phyloP scores from a whole-genome alignment of 2,329 filamentous ascomycete genomes.

The Hypoxylon sp. region DNA sequence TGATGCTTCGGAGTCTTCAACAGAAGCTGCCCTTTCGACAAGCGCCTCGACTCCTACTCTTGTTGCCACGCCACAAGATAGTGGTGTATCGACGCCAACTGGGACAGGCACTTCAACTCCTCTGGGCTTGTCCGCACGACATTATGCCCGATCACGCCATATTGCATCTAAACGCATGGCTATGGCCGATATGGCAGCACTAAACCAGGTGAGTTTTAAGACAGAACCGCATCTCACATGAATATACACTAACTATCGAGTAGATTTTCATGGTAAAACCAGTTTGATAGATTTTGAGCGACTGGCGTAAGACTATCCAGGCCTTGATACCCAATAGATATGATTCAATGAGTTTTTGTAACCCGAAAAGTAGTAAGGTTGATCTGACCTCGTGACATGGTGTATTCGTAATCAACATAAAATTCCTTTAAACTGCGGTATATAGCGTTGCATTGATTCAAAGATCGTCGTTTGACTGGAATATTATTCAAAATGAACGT shows the following conservation, averaged over 20 bases:
- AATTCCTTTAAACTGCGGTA: background rate
- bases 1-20: slow-evolving; percentile 54
- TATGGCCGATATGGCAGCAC: slow-evolving; percentile 82
- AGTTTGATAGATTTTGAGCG: slow-evolving; percentile 45
- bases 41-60: slow-evolving; percentile 41
- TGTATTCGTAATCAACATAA: background rate
- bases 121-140: slow-evolving; percentile 71
- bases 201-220: slow-evolving; percentile 80
- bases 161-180: slow-evolving; percentile 92
- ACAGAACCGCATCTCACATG: background rate
- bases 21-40: slow-evolving; percentile 49
- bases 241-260: slow-evolving; percentile 40
- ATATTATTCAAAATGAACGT: background rate
- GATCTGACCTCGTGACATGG: background rate
- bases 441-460: background rate
- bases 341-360: slow-evolving; percentile 26
- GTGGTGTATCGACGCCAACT: slow-evolving; percentile 58
- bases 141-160: slow-evolving; percentile 83
- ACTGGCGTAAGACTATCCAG: slow-evolving; percentile 1
- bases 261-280: slow-evolving; percentile 57
- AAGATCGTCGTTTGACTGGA: background rate
- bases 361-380: background rate
- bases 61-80: slow-evolving; percentile 52
- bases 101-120: slow-evolving; percentile 64
- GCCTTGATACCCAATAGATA: slow-evolving; percentile 52